Base-by-base conservation (phyloP, 164 flowering plant species). In the Berberis vulgaris region DNA sequence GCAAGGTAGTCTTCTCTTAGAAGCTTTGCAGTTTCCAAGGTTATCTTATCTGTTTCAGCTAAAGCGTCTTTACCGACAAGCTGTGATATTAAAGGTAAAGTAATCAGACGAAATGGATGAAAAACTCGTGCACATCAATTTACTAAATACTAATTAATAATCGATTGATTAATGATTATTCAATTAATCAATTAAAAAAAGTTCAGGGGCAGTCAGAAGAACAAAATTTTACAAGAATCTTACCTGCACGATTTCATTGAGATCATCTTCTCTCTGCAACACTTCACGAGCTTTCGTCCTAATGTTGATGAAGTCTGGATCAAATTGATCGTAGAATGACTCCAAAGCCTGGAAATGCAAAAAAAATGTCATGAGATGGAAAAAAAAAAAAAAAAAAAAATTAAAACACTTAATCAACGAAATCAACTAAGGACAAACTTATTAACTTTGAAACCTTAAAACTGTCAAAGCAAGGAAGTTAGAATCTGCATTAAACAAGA, bases 211-310 rank as follows among this genome's bases (percentile, higher is more conserved):
- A 26, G 26, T 26, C 26, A 26, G 26, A 26, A 26, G 26, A 26
- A 26, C 26, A 26, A 26, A 26, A 26, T 26, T 26, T 26, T 26
- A 26, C 26, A 26, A 26, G 26, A 26, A 26, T 26, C 76, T 53
- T 84, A 94, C 99, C 71, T 94, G 97, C 68, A 94, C 99, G 79
- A 94, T 94, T 84, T 94, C 99, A 81, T 94, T 94, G 66, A 94
- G 75, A 66, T 94, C 99, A 74, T 94, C 99, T 80, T 94, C 99
- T 76, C 97, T 84, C 71, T 94, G 99, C 64, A 91, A 78, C 59
- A 94, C 97, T 67, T 94, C 99, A 75, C 99, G 89, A 45, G 99
- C 99, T 81, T 94, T 94, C 64, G 99, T 94, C 82, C 99, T 88
- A 68, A 94, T 94, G 72, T 76, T 79, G 49, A 94, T 94, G 62